phyloP scores from a whole-genome alignment of 441 rosid species.

The Pelargonium fulgidum region DNA sequence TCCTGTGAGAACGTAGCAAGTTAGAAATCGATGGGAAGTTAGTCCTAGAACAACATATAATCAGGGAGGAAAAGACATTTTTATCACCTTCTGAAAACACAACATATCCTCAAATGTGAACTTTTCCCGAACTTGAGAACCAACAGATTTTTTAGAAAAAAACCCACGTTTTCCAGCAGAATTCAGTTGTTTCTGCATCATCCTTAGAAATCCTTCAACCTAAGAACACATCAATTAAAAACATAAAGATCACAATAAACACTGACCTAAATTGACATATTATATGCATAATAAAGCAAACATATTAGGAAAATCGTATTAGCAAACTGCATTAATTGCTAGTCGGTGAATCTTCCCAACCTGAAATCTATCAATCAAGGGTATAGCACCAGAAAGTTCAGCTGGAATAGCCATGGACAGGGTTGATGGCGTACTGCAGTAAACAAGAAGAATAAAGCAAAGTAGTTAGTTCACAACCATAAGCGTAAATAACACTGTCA shows the following conservation, averaged over 20 bases:
- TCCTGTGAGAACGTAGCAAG: constrained; percentile 44
- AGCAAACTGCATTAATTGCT: background rate
- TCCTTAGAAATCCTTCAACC: constrained; percentile 85
- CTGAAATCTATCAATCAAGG: constrained; percentile 92
- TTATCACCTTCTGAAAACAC: constrained; percentile 79
- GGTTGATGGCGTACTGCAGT: constrained; percentile 44
- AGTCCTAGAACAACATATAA: background rate
- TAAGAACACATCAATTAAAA: constrained; percentile 14
- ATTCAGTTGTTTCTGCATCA: constrained; percentile 94
- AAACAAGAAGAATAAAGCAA: background rate
- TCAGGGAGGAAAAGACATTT: background rate
- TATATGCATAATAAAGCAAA: background rate
- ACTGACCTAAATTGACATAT: no score
- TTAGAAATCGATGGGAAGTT: constrained; percentile 18
- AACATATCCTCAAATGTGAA: constrained; percentile 95
- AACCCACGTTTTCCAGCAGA: constrained; percentile 85
- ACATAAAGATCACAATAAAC: constrained; percentile 14
- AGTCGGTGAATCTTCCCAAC: constrained; percentile 23
- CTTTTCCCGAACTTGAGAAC: constrained; percentile 68
- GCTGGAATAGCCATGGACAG: constrained; percentile 64
- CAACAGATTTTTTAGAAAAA: constrained; percentile 68
- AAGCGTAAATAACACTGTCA: background rate
- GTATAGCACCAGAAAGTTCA: constrained; percentile 87
- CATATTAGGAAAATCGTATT: background rate
- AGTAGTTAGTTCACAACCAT: background rate